phyloP scores from a whole-genome alignment of 768 basidiomycete genomes.

The Mycena filopes region DNA sequence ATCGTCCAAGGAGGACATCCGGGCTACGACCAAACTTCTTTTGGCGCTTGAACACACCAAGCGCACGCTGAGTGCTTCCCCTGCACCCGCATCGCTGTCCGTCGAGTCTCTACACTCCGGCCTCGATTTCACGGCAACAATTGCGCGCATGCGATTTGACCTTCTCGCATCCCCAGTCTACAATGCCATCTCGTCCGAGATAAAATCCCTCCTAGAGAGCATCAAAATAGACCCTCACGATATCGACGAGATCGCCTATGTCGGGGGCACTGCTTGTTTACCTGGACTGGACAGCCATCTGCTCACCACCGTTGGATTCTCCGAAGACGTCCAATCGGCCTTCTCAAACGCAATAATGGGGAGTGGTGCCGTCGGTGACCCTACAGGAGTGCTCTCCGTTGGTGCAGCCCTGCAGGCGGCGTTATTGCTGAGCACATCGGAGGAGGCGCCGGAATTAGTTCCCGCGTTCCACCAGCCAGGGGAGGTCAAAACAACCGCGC shows the following conservation, averaged over 20 bases:
- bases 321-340: conserved; percentile 70
- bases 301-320: conserved; percentile 59
- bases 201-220: conserved; percentile 61
- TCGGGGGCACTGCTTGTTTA: conserved; percentile 78
- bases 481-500: conserved; percentile 64
- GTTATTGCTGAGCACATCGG: conserved; percentile 61
- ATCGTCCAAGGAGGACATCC: conserved; percentile 63
- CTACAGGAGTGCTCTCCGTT: conserved; percentile 78
- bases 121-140: conserved; percentile 83
- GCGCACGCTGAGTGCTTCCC: conserved; percentile 87
- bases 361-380: conserved; percentile 80
- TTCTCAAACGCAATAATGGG: conserved; percentile 74
- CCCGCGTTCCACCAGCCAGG: conserved; percentile 60
- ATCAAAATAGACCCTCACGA: conserved; percentile 70
- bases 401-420: conserved; percentile 84
- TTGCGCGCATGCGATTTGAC: conserved; percentile 69
- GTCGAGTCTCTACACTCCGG: conserved; percentile 97
- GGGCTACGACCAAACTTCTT: conserved; percentile 93
- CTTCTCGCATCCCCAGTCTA: conserved; percentile 73
- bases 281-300: conserved; percentile 78
- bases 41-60: conserved; percentile 96
- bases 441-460: conserved; percentile 61
- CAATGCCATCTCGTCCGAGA: conserved; percentile 60
- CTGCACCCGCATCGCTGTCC: conserved; percentile 89
- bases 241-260: conserved; percentile 83